phyloP scores from a whole-genome alignment of 2,329 filamentous ascomycete genomes.

The Pseudogymnoascus sp. region DNA sequence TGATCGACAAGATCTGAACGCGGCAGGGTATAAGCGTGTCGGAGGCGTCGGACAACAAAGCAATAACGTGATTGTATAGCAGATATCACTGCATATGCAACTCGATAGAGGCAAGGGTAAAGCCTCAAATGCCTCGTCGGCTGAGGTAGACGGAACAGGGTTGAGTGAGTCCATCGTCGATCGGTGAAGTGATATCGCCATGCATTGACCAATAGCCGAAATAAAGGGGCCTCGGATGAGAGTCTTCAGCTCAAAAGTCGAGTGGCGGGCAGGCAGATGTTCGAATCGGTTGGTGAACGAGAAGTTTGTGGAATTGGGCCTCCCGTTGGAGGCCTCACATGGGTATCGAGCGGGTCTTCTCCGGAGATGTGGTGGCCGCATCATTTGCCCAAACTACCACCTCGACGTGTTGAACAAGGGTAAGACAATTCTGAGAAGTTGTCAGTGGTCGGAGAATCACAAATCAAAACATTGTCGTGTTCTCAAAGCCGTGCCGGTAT shows the following conservation, averaged over 20 bases:
- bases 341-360: constrained; percentile 4
- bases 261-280: neutral
- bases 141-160: neutral
- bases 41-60: constrained; percentile 9
- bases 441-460: neutral
- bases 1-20: constrained; percentile 2
- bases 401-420: constrained; percentile 7
- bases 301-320: neutral
- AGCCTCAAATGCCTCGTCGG: neutral
- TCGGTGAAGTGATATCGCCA: constrained; percentile 3
- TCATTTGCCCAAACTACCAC: neutral
- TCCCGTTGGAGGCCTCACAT: neutral
- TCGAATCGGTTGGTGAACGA: neutral
- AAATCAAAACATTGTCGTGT: constrained; percentile 5
- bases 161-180: neutral
- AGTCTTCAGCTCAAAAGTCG: neutral
- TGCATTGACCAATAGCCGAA: constrained; percentile 5
- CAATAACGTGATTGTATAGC: constrained; percentile 7
- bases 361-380: neutral
- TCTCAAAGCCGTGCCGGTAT: neutral
- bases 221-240: neutral
- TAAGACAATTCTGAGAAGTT: constrained; percentile 2
- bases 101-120: neutral
- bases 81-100: constrained; percentile 7
- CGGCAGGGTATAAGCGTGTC: neutral